Percentiles rank a stretch among this genome's conserved stretches.
Conservation (phyloP, 495 filamentous ascomycete species). For the Penicillium desertorum region DNA sequence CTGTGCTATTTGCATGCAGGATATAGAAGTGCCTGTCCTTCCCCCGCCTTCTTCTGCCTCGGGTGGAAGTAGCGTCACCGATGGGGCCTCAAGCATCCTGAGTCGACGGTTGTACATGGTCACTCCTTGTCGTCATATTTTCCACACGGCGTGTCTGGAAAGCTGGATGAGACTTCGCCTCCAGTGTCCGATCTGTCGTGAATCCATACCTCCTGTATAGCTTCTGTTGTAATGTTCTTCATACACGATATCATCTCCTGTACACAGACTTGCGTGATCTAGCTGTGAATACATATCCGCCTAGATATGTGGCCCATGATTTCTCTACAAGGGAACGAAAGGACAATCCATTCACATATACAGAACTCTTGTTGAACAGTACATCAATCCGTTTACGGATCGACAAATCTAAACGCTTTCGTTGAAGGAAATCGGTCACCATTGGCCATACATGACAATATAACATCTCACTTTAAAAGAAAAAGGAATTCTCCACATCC, state of each 20-base stretch:
- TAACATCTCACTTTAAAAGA: constrained; percentile 22
- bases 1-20: constrained; percentile 92
- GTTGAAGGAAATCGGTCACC: constrained; percentile 29
- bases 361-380: constrained; percentile 24
- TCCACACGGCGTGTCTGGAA: constrained; percentile 89
- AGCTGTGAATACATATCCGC: neutral
- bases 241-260: constrained; percentile 13
- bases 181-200: constrained; percentile 94
- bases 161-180: constrained; percentile 93
- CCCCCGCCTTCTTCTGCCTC: constrained; percentile 52
- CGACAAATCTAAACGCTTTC: constrained; percentile 21
- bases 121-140: constrained; percentile 94
- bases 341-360: neutral
- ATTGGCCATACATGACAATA: constrained; percentile 19
- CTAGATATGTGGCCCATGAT: neutral
- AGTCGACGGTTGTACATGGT: constrained; percentile 89
- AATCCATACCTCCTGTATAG: constrained; percentile 79
- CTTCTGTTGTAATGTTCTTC: constrained; percentile 6
- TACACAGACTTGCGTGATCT: constrained; percentile 2
- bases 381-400: constrained; percentile 21
- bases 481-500: constrained; percentile 14
- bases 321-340: constrained; percentile 1
- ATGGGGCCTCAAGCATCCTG: constrained; percentile 67
- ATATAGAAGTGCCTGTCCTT: constrained; percentile 83
- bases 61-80: constrained; percentile 48